phyloP scores from a whole-genome alignment of 1,284 basidiomycete genomes.

The Ceraceosorus bombacis region DNA sequence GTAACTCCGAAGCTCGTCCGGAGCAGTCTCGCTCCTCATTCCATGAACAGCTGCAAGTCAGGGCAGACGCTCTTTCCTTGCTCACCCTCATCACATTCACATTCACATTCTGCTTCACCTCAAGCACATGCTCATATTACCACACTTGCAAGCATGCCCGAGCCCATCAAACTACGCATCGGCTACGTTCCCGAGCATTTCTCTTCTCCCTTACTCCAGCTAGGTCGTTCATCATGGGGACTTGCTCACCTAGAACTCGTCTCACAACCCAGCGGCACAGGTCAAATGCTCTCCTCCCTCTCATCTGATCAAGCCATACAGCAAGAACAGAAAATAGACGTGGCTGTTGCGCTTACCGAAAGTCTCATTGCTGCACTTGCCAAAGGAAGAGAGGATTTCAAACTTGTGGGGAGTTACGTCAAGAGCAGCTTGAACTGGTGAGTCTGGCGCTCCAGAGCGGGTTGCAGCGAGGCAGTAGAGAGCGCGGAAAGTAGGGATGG shows the following conservation, averaged over 20 bases:
- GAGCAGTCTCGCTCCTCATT: no score
- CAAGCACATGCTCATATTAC: no score
- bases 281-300: constrained; percentile 43
- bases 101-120: no score
- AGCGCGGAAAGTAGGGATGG: no score
- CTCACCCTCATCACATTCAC: no score
- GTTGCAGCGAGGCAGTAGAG: not conserved
- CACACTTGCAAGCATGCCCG: no score
- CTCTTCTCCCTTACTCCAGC: constrained; percentile 31
- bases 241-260: constrained; percentile 32
- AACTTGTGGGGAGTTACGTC: constrained; percentile 87
- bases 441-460: not conserved
- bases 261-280: constrained; percentile 38
- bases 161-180: constrained; percentile 21
- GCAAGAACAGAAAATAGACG: constrained; percentile 38
- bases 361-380: constrained; percentile 87
- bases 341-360: constrained; percentile 76
- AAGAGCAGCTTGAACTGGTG: constrained; percentile 48
- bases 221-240: constrained; percentile 38
- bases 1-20: no score
- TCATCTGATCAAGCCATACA: constrained; percentile 14
- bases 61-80: no score
- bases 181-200: constrained; percentile 46
- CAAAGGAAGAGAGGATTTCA: constrained; percentile 70
- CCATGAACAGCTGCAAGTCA: no score